These are phyloP conservation scores for Globisporangium recalcitrans DNA, from an alignment of 352 stramenopile species.

Conservation along the genomic window DNA sequence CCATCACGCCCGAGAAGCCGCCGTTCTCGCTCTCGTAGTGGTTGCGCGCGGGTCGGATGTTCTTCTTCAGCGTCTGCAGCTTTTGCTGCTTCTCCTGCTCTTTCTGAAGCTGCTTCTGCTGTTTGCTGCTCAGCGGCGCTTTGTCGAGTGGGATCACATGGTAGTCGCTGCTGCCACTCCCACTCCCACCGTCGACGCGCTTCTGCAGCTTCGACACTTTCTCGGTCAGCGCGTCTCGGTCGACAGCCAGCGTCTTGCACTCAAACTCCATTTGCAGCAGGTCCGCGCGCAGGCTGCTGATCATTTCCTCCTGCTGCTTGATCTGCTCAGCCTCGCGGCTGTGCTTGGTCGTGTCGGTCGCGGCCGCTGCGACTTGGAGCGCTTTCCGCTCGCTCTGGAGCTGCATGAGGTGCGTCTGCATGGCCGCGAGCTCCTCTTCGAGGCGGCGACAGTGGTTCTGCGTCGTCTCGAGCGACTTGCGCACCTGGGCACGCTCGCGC, in stretches of 20 bases:
- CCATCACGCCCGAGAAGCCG: not conserved
- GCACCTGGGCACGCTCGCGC: not conserved
- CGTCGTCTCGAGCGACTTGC: not conserved
- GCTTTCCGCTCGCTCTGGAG: not conserved
- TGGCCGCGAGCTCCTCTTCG: not conserved
- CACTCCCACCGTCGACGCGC: not conserved
- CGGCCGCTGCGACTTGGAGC: not conserved
- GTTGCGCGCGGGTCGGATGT: not conserved
- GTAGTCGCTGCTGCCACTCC: not conserved
- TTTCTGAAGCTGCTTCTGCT: not conserved
- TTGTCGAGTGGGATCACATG: not conserved
- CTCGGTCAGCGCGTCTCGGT: not conserved
- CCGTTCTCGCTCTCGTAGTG: not conserved
- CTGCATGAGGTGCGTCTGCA: not conserved
- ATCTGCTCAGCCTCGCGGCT: not conserved
- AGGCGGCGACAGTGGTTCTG: not conserved
- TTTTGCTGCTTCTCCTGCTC: not conserved
- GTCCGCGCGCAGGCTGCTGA: not conserved
- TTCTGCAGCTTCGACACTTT: not conserved
- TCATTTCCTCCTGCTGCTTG: not conserved
- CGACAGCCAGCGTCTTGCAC: not conserved
- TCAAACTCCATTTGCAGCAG: not conserved
- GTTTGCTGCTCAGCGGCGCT: not conserved
- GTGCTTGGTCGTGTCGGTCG: not conserved
- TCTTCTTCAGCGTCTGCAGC: not conserved